Base-by-base conservation (phyloP, 179 eudicot genomes). In the Corrigiola litoralis region DNA sequence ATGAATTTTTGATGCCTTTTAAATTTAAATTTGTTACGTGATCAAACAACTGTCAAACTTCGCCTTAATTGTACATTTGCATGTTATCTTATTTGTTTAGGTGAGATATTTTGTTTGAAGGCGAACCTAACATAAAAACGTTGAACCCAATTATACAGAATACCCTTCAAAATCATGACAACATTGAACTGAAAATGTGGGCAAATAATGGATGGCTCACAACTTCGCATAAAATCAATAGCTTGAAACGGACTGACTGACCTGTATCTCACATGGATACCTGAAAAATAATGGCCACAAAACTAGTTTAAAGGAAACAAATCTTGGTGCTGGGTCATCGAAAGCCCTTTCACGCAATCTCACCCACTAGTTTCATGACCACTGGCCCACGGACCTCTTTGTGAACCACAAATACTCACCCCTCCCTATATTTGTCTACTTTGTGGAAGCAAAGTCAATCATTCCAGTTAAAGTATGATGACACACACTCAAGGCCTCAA, bases 241-340 rank as follows among this genome's bases (percentile, higher is more conserved):
- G 33, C 7, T 12, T 38, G 48, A 38, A 38, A 24, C 52, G 17
- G 38, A 61, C 2, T 13, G 51, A 28, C 4, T 60, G 55, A 47
- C 33, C 18, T 63, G 54, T 20, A 21, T 16, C 17, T 8, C 20
- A 47, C 55, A 29, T 27, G 55, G 29, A 21, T 18, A 23, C 6
- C 32, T 32, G 33, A n/a, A 52, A 53, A 67, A 45, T 66, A 67
- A 31, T 67, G 72, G 72, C 72, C 72, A 73, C 72, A 57, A 72
- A 72, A 6, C 17, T 33, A 4, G 7, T 25, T 32, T 38, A 42
- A 29, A 42, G 25, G 14, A 21, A 51, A 18, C n/a, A 25, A 52
- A 31, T 40, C 7, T 44, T 64, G 36, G 21, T 42, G 61, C 8
- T 23, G 47, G 46, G 18, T 37, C 67, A 53, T 62, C 34, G 67